A percentile compares a stretch with the other conserved stretches of the same genome.
Conservation (phyloP, 2,329 filamentous ascomycete genomes). For the Fusarium lateritium region DNA sequence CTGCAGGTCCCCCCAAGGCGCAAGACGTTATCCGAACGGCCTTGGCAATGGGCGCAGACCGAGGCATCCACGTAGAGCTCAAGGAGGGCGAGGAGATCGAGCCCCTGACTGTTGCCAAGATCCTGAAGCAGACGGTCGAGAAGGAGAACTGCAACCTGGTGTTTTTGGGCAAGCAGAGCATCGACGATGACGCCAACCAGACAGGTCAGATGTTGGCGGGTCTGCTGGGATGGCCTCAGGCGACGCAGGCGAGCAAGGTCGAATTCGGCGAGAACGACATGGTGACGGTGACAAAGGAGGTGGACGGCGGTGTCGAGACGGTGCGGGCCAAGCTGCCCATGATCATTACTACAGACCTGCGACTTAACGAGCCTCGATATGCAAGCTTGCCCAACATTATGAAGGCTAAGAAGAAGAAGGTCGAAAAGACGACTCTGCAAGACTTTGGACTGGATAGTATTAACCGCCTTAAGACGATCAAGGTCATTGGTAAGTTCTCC, state of each 20-base stretch:
- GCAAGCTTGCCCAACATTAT: conserved; percentile 98
- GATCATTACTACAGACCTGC: conserved; percentile 94
- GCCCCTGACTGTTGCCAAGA: conserved; percentile 92
- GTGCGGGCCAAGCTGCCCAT: conserved; percentile 88
- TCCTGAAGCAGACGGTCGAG: conserved; percentile 84
- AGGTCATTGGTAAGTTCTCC: conserved; percentile 79
- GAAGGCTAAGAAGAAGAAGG: conserved; percentile 99
- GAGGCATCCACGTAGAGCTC: conserved; percentile 87
- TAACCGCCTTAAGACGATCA: conserved; percentile 87
- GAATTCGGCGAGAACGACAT: conserved; percentile 78
- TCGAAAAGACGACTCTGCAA: conserved; percentile 89
- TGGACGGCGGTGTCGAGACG: conserved; percentile 96
- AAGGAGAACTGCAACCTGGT: conserved; percentile 92
- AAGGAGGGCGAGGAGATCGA: conserved; percentile 84
- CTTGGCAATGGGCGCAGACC: conserved; percentile 99
- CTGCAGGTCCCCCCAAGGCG: conserved; percentile 88
- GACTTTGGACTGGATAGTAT: conserved; percentile 85
- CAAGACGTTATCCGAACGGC: conserved; percentile 93
- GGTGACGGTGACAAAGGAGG: conserved; percentile 88
- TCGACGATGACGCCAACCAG: conserved; percentile 95
- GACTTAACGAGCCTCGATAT: conserved; percentile 95
- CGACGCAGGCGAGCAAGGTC: conserved; percentile 91
- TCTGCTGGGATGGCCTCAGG: conserved; percentile 91
- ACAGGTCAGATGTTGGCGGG: conserved; percentile 99
- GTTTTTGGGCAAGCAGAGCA: conserved; percentile 96